phyloP scores from a whole-genome alignment of 176 grass and related monocot genomes.

The Saccharum officinarum region DNA sequence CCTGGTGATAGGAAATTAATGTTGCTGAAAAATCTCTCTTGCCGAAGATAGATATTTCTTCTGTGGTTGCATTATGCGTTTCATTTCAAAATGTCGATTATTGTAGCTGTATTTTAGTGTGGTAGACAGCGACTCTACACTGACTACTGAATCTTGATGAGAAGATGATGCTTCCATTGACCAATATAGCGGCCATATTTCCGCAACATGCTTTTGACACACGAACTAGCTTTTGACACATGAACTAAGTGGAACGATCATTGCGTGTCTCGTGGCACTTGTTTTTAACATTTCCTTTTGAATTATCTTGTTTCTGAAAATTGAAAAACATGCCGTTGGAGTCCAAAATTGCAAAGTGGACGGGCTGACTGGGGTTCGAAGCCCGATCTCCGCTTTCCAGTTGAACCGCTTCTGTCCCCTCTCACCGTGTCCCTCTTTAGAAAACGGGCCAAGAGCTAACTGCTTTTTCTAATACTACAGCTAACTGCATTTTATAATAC shows the following conservation, averaged over 20 bases:
- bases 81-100: background rate
- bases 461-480: background rate
- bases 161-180: background rate
- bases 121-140: background rate
- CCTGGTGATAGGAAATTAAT: background rate
- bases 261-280: background rate
- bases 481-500: background rate
- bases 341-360: background rate
- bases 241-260: background rate
- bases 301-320: background rate
- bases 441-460: background rate
- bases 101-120: background rate
- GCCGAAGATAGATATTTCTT: constrained; percentile 9
- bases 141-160: background rate
- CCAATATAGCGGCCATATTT: background rate
- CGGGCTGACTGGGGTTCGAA: background rate
- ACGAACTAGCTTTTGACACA: no score
- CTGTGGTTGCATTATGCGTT: background rate
- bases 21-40: background rate
- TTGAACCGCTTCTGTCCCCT: background rate
- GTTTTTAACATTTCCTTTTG: background rate
- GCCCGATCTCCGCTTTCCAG: background rate
- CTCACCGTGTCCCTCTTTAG: background rate
- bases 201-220: background rate
- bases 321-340: no score